Evolutionary conservation across 306 rosid genomes (phyloP), one percentile per base, ranked within the genome.

Genomic region (Acacia confusa): DNA sequence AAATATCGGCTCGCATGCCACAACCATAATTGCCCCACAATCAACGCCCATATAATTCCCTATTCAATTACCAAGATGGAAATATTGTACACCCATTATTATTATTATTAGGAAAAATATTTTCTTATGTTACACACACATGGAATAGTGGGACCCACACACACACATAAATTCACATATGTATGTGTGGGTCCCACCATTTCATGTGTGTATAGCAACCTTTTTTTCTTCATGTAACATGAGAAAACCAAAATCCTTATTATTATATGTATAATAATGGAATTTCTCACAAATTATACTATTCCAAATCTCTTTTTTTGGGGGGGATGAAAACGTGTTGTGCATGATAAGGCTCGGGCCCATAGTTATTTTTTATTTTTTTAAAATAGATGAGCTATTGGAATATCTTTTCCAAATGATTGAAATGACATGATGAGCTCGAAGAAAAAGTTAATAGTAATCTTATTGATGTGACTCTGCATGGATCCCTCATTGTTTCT

Each of bases 1-100:
- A 45, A 66, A 67, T 45, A 40, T 71, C 74, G 75, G 43, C 28
- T 67, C 32, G 71, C 78, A 73, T 74, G 78, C 65, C 50, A 28
- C 63, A 4, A 28, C 17, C 36, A 50, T 48, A 30, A 19, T 17
- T 70, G 57, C 44, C 17, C 0, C 44, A 9, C 77, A 50, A 17
- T 72, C 77, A 72, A 71, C 41, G 34, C 40, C 24, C 22, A 27
- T 71, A 71, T 47, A 28, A 72, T 72, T 27, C n/a, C 44, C 60
- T 6, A 4, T 16, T 40, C 72, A 9, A 36, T 8, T 7, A n/a
- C 13, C 47, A 36, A 11, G 27, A 40, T 40, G 30, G 19, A n/a
- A 68, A 38, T 58, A 15, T 10, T 11, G 13, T 10, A 47, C 19
- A 47, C 4, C 22, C 27, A 57, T 57, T 57, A 22, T n/a, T n/a